Evolutionary conservation across 345 rosid genomes (phyloP).

Genomic region (Pugionium cornutum): DNA sequence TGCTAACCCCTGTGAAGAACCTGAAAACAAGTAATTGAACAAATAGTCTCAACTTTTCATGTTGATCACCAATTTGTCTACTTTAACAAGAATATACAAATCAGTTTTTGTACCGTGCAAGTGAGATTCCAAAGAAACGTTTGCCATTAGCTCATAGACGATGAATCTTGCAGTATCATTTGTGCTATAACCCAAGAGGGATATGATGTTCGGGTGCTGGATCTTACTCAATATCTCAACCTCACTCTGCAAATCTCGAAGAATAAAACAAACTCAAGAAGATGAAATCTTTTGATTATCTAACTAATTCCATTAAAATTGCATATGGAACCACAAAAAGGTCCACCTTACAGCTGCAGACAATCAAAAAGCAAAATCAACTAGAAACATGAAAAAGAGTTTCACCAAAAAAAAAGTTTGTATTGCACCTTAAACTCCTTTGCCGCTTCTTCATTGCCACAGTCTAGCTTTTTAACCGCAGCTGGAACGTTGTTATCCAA

Average conservation of each 20-base stretch:
- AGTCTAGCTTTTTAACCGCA: conserved; percentile 87
- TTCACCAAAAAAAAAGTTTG: not conserved
- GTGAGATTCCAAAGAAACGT: conserved; percentile 85
- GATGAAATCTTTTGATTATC: not conserved
- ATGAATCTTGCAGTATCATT: conserved; percentile 60
- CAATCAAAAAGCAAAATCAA: not conserved
- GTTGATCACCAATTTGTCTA: not conserved
- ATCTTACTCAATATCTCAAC: conserved; percentile 73
- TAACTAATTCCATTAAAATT: not conserved
- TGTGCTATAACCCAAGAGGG: conserved; percentile 71
- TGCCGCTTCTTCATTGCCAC: conserved; percentile 62
- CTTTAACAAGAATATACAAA: conserved; percentile 7
- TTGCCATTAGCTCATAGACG: conserved; percentile 87
- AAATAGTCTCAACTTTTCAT: not conserved
- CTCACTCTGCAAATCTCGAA: conserved; percentile 66
- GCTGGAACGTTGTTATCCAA: conserved; percentile 58
- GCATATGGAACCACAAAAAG: conserved; percentile 1
- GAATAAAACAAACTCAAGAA: not conserved
- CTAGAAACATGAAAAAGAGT: conserved; percentile 6
- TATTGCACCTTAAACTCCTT: conserved; percentile 71
- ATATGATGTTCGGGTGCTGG: conserved; percentile 76
- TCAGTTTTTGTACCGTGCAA: conserved; percentile 64
- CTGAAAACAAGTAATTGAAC: conserved; percentile 40
- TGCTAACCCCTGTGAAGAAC: conserved; percentile 68
- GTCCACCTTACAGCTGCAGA: too few relatives aligned